Percentiles rank a stretch among this genome's conserved stretches.
Evolutionary conservation across 192 early-diverging fungal species (phyloP).

Genomic region (Coemansia sp.): DNA sequence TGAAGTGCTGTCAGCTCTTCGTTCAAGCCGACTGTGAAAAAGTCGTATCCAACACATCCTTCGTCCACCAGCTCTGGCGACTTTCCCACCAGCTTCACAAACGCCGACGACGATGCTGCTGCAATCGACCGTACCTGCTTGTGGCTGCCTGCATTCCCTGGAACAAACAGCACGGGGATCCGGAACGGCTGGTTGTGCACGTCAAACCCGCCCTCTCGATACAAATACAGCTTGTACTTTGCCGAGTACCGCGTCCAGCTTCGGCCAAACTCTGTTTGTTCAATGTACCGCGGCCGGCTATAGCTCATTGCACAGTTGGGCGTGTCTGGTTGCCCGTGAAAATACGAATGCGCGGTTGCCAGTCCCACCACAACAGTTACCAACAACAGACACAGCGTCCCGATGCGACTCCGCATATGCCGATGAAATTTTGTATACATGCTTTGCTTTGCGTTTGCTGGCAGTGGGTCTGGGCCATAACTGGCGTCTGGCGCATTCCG

Average conservation of each 20-base stretch:
- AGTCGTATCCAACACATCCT: constrained; percentile 53
- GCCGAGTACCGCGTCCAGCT: constrained; percentile 59
- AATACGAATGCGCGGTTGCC: constrained; percentile 60
- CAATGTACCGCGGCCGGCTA: constrained; percentile 57
- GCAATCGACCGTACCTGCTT: constrained; percentile 88
- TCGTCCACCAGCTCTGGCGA: constrained; percentile 13
- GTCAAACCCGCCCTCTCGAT: constrained; percentile 64
- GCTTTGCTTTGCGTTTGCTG: background rate
- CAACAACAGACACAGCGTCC: constrained; percentile 18
- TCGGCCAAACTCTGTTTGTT: constrained; percentile 42
- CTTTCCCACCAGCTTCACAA: constrained; percentile 47
- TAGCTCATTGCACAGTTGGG: constrained; percentile 59
- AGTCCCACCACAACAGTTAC: constrained; percentile 17
- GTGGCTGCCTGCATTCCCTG: constrained; percentile 91
- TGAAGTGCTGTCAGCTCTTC: constrained; percentile 93
- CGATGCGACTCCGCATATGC: background rate
- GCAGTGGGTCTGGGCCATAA: background rate
- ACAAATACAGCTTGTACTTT: constrained; percentile 78
- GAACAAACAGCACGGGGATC: constrained; percentile 90
- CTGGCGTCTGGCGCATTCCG: no score
- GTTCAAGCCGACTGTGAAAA: constrained; percentile 71
- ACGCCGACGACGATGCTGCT: constrained; percentile 63
- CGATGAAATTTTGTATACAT: background rate
- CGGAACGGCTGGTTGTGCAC: constrained; percentile 57
- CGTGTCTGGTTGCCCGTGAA: constrained; percentile 62